Evolutionary conservation across 2,329 filamentous ascomycete genomes (phyloP).

Genomic region (Cercospora nicotianae): DNA sequence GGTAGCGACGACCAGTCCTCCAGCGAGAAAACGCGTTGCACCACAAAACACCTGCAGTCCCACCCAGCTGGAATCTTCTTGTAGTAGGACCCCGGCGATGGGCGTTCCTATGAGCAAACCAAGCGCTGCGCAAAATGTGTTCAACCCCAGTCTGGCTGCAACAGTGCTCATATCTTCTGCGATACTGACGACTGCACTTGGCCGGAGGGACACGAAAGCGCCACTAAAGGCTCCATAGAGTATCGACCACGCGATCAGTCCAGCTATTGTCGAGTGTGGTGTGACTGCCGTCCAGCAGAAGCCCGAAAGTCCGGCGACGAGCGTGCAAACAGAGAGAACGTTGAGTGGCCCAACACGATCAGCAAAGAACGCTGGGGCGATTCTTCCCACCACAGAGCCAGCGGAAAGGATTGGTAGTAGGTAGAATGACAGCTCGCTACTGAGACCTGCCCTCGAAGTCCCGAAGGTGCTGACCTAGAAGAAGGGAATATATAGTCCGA

Average conservation of each 20-base stretch:
- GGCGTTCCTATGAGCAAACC: constrained; percentile 33
- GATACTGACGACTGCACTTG: constrained; percentile 37
- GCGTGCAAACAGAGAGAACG: constrained; percentile 43
- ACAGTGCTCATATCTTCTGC: constrained; percentile 26
- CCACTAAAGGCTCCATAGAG: constrained; percentile 50
- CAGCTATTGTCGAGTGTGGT: constrained; percentile 30
- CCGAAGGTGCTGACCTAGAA: constrained; percentile 61
- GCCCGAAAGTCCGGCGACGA: constrained; percentile 26
- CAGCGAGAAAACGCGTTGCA: constrained; percentile 24
- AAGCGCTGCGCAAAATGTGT: constrained; percentile 27
- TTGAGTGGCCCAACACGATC: constrained; percentile 50
- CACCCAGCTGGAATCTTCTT: constrained; percentile 1
- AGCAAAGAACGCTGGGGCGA: constrained; percentile 47
- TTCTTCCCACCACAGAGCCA: constrained; percentile 49
- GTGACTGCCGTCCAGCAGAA: constrained; percentile 41
- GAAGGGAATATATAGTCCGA: constrained; percentile 47
- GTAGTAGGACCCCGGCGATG: constrained; percentile 28
- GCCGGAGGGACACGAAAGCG: constrained; percentile 45
- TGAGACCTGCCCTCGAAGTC: neutral
- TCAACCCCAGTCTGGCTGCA: constrained; percentile 31
- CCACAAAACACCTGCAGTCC: constrained; percentile 3
- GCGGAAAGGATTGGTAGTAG: constrained; percentile 67
- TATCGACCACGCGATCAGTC: constrained; percentile 42
- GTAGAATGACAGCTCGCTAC: constrained; percentile 59
- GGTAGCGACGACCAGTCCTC: constrained; percentile 24